Evolutionary conservation across 2,329 filamentous ascomycete species (phyloP).

Genomic region (Thelonectria blattea): DNA sequence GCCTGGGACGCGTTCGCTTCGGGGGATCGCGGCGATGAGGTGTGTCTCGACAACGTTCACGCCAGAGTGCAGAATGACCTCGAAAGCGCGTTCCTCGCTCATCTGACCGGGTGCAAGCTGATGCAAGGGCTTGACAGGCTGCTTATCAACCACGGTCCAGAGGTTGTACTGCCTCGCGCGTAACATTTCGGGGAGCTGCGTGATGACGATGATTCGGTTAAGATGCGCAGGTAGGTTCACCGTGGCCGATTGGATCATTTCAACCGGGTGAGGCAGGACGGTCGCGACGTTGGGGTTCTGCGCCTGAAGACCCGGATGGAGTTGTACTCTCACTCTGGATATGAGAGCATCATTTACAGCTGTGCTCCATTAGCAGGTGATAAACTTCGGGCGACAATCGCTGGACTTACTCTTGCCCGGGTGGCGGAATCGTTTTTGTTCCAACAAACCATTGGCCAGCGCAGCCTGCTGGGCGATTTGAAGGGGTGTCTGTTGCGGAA

Average conservation of each 20-base stretch:
- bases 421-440: conserved; percentile 47
- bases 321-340: conserved; percentile 67
- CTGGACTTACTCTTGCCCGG: conserved; percentile 50
- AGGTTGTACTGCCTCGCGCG: conserved; percentile 76
- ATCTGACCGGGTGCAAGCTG: conserved; percentile 62
- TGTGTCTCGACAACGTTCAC: conserved; percentile 82
- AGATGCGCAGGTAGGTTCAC: conserved; percentile 72
- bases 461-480: conserved; percentile 30
- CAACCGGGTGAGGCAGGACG: conserved; percentile 68
- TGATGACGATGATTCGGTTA: conserved; percentile 73
- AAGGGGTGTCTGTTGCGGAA: conserved; percentile 34
- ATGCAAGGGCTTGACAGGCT: conserved; percentile 58
- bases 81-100: conserved; percentile 72
- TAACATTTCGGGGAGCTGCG: conserved; percentile 67
- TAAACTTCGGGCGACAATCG: no score
- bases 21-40: conserved; percentile 72
- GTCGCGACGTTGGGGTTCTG: conserved; percentile 67
- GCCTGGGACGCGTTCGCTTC: conserved; percentile 60
- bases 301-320: conserved; percentile 70
- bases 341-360: conserved; percentile 68
- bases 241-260: conserved; percentile 75
- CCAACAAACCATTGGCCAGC: conserved; percentile 42
- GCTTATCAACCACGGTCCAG: conserved; percentile 74
- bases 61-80: conserved; percentile 72
- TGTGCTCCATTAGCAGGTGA: conserved; percentile 41